Base-by-base conservation (phyloP, 805 yeast genomes). In the Starmerella powellii region DNA sequence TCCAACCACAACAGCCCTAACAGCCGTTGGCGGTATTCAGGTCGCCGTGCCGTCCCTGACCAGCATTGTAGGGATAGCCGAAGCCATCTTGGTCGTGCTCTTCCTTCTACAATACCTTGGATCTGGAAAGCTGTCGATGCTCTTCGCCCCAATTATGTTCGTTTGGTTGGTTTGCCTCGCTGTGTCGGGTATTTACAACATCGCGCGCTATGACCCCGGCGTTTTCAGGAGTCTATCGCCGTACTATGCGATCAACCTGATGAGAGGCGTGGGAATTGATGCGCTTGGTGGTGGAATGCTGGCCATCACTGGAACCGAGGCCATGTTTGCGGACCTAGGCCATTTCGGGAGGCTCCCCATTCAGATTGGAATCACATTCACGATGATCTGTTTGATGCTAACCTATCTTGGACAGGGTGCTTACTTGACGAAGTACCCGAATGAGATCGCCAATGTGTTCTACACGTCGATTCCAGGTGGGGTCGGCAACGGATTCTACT, bases 241-340 rank as follows among this genome's bases (percentile, higher is more conserved):
- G 1, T 57, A 60, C 38, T 68, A 69, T 50, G 80, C 78, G 1
- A 62, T 72, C 38, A 50, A 61, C n/a, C 64, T 65, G 30, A 56
- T 75, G 46, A 60, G 54, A 36, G 48, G 54, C 10, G 44, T 54
- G 15, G 63, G 66, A 3, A 58, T 70, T 23, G 73, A 56, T 19
- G 50, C 53, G 18, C 59, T 75, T 26, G 66, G 72, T 10, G 68
- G 72, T 3, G 71, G 72, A 3, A 67, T 74, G 71, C 66, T 75
- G 34, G 62, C 74, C 1, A 58, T 75, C 20, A 74, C 81, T 0
- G 80, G 80, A 26, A 63, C 72, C 3, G 80, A 75, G 48, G 78
- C 80, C 6, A 70, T 75, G 75, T 76, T 75, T 59, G 77, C 79
- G 2, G 80, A 75, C 56, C 63, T 74, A 38, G 74, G 78, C 3